phyloP scores from a whole-genome alignment of 192 early-diverging fungal species.

The Phycomyces nitens region DNA sequence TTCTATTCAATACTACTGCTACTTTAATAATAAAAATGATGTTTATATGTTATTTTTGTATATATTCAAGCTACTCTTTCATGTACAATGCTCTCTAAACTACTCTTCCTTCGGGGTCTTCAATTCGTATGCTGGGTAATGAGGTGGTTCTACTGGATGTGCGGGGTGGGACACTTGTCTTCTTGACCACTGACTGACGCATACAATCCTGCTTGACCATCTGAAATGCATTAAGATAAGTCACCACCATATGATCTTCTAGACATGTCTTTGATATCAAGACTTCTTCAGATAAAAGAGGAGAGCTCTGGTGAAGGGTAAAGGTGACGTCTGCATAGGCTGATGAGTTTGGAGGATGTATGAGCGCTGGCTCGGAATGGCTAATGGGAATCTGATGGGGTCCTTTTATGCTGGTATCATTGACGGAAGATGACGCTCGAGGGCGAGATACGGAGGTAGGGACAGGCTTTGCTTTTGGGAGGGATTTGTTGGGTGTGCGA shows the following conservation, averaged over 20 bases:
- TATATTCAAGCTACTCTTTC: not conserved
- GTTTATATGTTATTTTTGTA: not conserved
- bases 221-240: conserved; percentile 32
- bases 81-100: not conserved
- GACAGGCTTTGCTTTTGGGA: not conserved
- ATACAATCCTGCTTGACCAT: conserved; percentile 22
- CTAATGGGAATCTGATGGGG: conserved; percentile 3
- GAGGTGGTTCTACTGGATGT: not conserved
- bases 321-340: conserved; percentile 17
- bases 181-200: not conserved
- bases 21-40: too few species aligned
- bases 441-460: not conserved
- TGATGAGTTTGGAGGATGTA: not conserved
- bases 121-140: not conserved
- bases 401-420: not conserved
- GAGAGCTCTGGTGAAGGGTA: conserved; percentile 26
- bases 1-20: too few species aligned
- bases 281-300: conserved; percentile 32
- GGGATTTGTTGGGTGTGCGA: conserved; percentile 5
- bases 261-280: conserved; percentile 33
- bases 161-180: not conserved
- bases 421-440: not conserved
- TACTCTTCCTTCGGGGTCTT: not conserved
- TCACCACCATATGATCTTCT: conserved; percentile 39
- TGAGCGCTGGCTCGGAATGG: conserved; percentile 12